These are phyloP conservation scores for Penicillium bialowiezense DNA, from an alignment of 495 filamentous ascomycete genomes.

Conservation along the genomic window DNA sequence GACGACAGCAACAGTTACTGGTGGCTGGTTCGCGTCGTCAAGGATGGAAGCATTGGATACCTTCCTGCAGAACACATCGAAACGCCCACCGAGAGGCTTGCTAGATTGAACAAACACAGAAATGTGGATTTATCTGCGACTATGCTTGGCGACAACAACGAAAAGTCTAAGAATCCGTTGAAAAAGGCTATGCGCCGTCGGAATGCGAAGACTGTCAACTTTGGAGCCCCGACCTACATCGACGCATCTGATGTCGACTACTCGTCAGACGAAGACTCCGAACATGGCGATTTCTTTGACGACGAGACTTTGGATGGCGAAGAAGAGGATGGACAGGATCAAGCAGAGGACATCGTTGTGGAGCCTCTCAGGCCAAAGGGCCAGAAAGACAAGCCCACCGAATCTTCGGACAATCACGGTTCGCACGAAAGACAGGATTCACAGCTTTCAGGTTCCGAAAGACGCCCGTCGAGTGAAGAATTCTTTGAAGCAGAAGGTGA, in stretches of 20 bases:
- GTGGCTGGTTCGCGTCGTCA: constrained; percentile 97
- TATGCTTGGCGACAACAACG: constrained; percentile 88
- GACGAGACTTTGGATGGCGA: constrained; percentile 49
- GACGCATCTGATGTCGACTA: constrained; percentile 91
- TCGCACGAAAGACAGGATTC: constrained; percentile 25
- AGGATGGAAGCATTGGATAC: constrained; percentile 97
- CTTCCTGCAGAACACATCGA: constrained; percentile 98
- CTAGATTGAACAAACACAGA: constrained; percentile 92
- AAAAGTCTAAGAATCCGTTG: constrained; percentile 84
- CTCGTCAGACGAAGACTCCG: constrained; percentile 77
- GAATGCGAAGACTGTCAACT: constrained; percentile 86
- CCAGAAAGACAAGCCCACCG: constrained; percentile 33
- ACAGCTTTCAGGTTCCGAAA: constrained; percentile 34
- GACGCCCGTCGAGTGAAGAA: constrained; percentile 61
- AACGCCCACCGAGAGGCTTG: constrained; percentile 91
- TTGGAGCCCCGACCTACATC: constrained; percentile 80
- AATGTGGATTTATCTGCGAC: constrained; percentile 95
- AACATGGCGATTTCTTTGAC: constrained; percentile 53
- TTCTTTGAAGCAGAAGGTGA: constrained; percentile 53
- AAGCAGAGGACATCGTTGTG: constrained; percentile 42
- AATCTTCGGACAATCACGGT: constrained; percentile 28
- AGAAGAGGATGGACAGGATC: constrained; percentile 36
- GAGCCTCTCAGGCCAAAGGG: constrained; percentile 45
- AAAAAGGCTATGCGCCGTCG: constrained; percentile 86
- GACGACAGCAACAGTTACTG: constrained; percentile 99